These are phyloP conservation scores for Trichoderma orchidacearum DNA, from an alignment of 495 filamentous ascomycete genomes.

Conservation along the genomic window DNA sequence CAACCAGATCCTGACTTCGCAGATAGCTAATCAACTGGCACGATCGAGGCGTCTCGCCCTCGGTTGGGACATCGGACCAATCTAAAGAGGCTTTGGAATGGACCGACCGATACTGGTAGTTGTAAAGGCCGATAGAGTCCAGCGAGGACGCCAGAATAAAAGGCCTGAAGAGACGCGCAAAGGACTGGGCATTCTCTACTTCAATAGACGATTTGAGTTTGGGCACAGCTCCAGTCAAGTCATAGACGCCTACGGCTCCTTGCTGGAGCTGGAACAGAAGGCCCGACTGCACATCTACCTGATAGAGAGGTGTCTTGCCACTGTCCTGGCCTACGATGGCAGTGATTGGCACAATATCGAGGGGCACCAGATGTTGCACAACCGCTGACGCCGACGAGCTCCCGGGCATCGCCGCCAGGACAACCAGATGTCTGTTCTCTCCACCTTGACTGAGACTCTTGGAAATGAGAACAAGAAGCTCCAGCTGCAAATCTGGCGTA, in stretches of 20 bases:
- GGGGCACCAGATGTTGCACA: slow-evolving; percentile 11
- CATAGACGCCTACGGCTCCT: slow-evolving; percentile 32
- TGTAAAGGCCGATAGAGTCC: slow-evolving; percentile 39
- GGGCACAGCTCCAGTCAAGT: slow-evolving; percentile 35
- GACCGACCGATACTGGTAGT: slow-evolving; percentile 52
- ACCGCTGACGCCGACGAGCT: slow-evolving; percentile 6
- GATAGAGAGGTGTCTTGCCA: slow-evolving; percentile 16
- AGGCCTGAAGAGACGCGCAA: slow-evolving; percentile 28
- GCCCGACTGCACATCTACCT: slow-evolving; percentile 42
- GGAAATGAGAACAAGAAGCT: slow-evolving; percentile 32
- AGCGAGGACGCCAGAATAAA: slow-evolving; percentile 31
- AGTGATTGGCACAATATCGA: slow-evolving; percentile 13
- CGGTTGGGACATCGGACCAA: slow-evolving; percentile 6
- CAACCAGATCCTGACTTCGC: slow-evolving; percentile 45
- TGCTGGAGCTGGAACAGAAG: slow-evolving; percentile 35
- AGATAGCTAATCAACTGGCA: slow-evolving; percentile 46
- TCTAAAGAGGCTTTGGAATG: slow-evolving; percentile 38
- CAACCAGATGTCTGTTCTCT: slow-evolving; percentile 24
- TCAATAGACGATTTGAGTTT: slow-evolving; percentile 34
- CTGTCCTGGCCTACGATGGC: not conserved
- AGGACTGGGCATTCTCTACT: not conserved
- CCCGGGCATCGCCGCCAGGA: slow-evolving; percentile 25
- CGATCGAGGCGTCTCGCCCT: slow-evolving; percentile 8
- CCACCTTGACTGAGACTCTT: slow-evolving; percentile 9
- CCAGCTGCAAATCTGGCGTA: slow-evolving; percentile 25